phyloP scores from a whole-genome alignment of 805 yeast genomes.

The Metschnikowia shivogae region DNA sequence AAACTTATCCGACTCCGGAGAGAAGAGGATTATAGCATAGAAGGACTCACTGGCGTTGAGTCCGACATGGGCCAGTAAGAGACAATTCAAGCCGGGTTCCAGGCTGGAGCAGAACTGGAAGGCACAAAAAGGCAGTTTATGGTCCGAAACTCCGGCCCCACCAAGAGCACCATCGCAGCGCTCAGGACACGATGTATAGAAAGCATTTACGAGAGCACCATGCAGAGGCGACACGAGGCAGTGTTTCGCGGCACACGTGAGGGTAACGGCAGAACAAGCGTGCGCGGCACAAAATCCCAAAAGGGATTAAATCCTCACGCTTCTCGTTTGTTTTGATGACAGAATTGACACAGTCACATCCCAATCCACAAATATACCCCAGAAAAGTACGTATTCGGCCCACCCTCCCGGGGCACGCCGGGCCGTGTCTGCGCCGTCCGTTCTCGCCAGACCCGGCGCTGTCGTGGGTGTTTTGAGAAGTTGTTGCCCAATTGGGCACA shows the following conservation, averaged over 20 bases:
- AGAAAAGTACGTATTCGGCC: slow-evolving; percentile 5
- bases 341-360: slow-evolving; percentile 4
- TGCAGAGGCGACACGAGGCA: neutral
- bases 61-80: too few relatives aligned
- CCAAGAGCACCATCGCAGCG: too few relatives aligned
- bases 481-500: slow-evolving; percentile 20
- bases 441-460: too few relatives aligned
- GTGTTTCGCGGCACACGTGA: slow-evolving; percentile 5
- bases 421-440: too few relatives aligned
- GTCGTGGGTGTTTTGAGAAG: slow-evolving; percentile 3
- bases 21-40: too few relatives aligned
- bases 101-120: too few relatives aligned
- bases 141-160: too few relatives aligned
- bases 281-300: slow-evolving; percentile 18
- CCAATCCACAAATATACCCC: slow-evolving; percentile 1
- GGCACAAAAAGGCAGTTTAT: too few relatives aligned
- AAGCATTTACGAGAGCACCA: neutral
- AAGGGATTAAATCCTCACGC: slow-evolving; percentile 19
- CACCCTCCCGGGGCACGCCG: neutral
- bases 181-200: too few relatives aligned
- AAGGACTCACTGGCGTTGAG: too few relatives aligned
- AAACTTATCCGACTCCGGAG: too few relatives aligned
- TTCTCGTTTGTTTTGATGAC: slow-evolving; percentile 16
- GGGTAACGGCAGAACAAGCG: slow-evolving; percentile 10
- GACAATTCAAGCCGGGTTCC: too few relatives aligned